Base-by-base conservation (phyloP, 768 basidiomycete species). In the Collybiopsis luxurians region DNA sequence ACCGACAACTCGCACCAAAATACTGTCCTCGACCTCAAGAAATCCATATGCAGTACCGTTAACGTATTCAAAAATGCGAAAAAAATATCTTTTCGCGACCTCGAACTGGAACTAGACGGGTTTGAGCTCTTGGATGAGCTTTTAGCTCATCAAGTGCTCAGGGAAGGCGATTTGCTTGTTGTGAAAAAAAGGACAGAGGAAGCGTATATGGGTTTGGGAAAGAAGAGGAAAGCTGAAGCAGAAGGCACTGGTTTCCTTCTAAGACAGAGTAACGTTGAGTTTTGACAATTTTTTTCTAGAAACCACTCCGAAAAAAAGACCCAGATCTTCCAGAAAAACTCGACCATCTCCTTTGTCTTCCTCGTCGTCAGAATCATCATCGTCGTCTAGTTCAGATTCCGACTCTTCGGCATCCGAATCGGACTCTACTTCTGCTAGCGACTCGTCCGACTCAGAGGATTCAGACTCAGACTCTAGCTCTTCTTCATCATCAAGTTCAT, bases 371-470 rank as follows among this genome's bases (percentile, higher is more conserved):
- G 31, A 36, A 6, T 23, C 48, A 42, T 34, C 31, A 6, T 34
- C 31, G 6, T 34, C 31, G 31, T n/a, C n/a, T n/a, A 47, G 46
- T 53, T 39, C 51, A 13, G 21, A 13, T n/a, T n/a, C n/a, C n/a
- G n/a, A n/a, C n/a, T n/a, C n/a, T n/a, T n/a, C n/a, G n/a, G n/a
- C n/a, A 10, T 53, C 51, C 13, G 36, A 24, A 17, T 30, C 52
- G 2, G 40, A 53, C 39, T 44, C 52, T 19, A 19, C n/a, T n/a
- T n/a, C n/a, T n/a, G n/a, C n/a, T n/a, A n/a, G n/a, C n/a, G n/a
- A 17, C 42, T 24, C 60, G 28, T 58, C 65, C 7, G 59, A 60
- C 31, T 64, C 69, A 1, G 57, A 43, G 27, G 53, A 54, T 12
- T 54, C 53, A 5, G 24, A 30, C 23, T 53, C 51, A 7, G 53